These are phyloP conservation scores for Backusella luteola DNA, from an alignment of 192 early-diverging fungal genomes.

Conservation along the genomic window DNA sequence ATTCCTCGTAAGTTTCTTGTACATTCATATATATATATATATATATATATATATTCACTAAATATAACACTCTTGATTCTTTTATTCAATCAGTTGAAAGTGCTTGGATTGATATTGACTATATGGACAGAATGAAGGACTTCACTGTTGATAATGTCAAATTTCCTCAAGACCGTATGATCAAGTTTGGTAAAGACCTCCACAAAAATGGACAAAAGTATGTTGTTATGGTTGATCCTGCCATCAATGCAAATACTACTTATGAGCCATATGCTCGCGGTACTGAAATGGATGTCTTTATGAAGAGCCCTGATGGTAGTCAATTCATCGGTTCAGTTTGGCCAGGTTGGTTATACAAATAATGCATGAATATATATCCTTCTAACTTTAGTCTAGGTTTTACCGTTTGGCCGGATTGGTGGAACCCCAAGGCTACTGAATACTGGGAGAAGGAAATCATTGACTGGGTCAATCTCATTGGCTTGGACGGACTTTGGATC, in stretches of 20 bases:
- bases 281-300: slow-evolving; percentile 50
- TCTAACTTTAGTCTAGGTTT: slow-evolving; percentile 44
- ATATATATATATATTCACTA: not conserved
- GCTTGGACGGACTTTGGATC: slow-evolving; percentile 53
- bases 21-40: no score
- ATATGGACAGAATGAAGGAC: slow-evolving; percentile 61
- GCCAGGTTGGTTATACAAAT: not conserved
- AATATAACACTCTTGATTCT: not conserved
- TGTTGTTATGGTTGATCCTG: slow-evolving; percentile 65
- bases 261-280: slow-evolving; percentile 57
- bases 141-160: slow-evolving; percentile 58
- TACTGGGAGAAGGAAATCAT: slow-evolving; percentile 53
- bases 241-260: slow-evolving; percentile 45
- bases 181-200: slow-evolving; percentile 43
- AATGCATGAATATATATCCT: not conserved
- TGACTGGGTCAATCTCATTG: slow-evolving; percentile 17
- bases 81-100: slow-evolving; percentile 6
- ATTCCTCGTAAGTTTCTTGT: slow-evolving; percentile 64
- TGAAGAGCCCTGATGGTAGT: slow-evolving; percentile 54
- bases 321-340: slow-evolving; percentile 54
- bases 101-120: slow-evolving; percentile 69
- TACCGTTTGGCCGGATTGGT: slow-evolving; percentile 63
- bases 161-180: slow-evolving; percentile 53
- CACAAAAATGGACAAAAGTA: slow-evolving; percentile 50
- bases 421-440: slow-evolving; percentile 43